These are phyloP conservation scores for Cicer yamashitae DNA, from an alignment of 306 rosid genomes.

Conservation along the genomic window DNA sequence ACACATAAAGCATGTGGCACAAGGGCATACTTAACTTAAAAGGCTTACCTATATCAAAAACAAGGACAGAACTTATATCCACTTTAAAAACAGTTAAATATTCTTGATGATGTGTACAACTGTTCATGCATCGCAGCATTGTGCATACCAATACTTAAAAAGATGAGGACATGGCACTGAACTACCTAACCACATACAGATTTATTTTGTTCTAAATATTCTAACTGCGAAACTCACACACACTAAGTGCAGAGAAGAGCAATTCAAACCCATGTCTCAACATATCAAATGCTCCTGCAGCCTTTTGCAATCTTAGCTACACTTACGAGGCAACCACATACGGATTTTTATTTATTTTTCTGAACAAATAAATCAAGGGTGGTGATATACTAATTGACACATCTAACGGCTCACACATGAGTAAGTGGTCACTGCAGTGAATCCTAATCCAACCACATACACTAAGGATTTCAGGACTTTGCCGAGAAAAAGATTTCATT, in stretches of 20 bases:
- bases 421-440: no score
- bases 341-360: no score
- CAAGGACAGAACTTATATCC: background rate
- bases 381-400: no score
- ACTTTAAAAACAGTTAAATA: constrained; percentile 8
- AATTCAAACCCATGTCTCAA: no score
- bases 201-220: no score
- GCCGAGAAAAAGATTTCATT: background rate
- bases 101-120: background rate
- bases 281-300: no score
- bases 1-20: constrained; percentile 22
- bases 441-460: background rate
- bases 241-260: no score
- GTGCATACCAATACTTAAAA: background rate
- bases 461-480: background rate
- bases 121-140: constrained; percentile 8
- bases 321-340: no score
- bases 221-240: no score
- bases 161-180: background rate
- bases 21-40: constrained; percentile 20
- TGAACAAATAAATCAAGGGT: no score
- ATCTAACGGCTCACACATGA: no score
- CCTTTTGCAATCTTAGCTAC: no score
- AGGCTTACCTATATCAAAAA: constrained; percentile 2
- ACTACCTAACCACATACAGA: background rate